Conservation (phyloP, 2,329 filamentous ascomycete species). For the Cercospora canescens region DNA sequence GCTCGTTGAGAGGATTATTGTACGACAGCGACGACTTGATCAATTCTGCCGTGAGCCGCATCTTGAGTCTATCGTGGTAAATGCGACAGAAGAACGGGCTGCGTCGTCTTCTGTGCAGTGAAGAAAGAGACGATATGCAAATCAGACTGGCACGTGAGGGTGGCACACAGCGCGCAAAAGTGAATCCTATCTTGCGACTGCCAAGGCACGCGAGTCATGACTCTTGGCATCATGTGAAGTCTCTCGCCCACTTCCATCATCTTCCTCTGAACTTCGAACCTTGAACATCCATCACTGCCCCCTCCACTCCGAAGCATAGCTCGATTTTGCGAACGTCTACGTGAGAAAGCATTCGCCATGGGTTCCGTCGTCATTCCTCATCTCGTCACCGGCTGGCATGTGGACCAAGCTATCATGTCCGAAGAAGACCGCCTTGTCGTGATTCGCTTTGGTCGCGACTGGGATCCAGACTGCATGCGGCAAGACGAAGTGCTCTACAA, state of each 20-base stretch:
- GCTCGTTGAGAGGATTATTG: conserved; percentile 97
- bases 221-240: not conserved
- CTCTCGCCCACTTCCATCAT: not conserved
- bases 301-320: not conserved
- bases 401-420: conserved; percentile 89
- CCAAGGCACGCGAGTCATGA: conserved; percentile 2
- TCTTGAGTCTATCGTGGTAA: conserved; percentile 43
- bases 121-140: not conserved
- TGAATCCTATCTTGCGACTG: not conserved
- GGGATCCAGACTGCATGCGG: conserved; percentile 75
- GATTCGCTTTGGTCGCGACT: conserved; percentile 89
- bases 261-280: not conserved
- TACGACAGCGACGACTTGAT: conserved; percentile 95
- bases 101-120: not conserved
- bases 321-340: not conserved
- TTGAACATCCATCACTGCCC: not conserved
- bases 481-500: conserved; percentile 94
- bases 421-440: conserved; percentile 93
- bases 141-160: not conserved
- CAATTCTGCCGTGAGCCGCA: conserved; percentile 95
- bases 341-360: conserved; percentile 46
- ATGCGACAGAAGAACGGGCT: not conserved
- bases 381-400: conserved; percentile 91
- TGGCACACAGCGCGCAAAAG: not conserved
- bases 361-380: conserved; percentile 92